These are phyloP conservation scores for Mycena belliarum DNA, from an alignment of 768 basidiomycete genomes.

Conservation along the genomic window DNA sequence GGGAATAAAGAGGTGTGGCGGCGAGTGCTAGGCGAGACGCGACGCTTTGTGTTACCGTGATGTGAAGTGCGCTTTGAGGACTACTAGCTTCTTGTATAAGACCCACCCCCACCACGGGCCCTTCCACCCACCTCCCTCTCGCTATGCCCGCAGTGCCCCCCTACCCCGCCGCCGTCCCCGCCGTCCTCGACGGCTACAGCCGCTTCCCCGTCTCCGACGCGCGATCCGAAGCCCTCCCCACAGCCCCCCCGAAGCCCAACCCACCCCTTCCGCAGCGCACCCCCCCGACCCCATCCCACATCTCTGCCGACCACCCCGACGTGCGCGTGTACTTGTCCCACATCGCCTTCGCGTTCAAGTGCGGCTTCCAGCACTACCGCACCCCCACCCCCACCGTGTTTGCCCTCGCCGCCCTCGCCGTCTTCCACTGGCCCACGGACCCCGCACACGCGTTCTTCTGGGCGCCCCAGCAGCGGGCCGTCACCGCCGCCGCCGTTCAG, in stretches of 20 bases:
- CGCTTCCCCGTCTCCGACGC: background rate
- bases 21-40: no score
- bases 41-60: no score
- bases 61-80: no score
- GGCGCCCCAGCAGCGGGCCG: slow-evolving; percentile 46
- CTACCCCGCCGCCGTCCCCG: no score
- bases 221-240: background rate
- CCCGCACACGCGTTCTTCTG: slow-evolving; percentile 68
- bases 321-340: slow-evolving; percentile 32
- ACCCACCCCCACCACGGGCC: no score
- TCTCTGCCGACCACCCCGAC: background rate
- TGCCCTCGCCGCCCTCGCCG: slow-evolving; percentile 60
- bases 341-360: slow-evolving; percentile 30
- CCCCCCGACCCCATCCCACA: background rate
- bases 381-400: slow-evolving; percentile 38
- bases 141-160: no score
- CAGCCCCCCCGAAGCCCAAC: background rate
- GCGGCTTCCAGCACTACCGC: slow-evolving; percentile 19
- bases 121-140: no score
- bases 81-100: no score
- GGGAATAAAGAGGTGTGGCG: background rate
- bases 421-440: slow-evolving; percentile 55
- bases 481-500: slow-evolving; percentile 55
- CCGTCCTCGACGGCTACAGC: background rate
- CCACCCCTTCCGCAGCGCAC: background rate